phyloP scores from a whole-genome alignment of 768 basidiomycete genomes.

The Amanita fuliginea region DNA sequence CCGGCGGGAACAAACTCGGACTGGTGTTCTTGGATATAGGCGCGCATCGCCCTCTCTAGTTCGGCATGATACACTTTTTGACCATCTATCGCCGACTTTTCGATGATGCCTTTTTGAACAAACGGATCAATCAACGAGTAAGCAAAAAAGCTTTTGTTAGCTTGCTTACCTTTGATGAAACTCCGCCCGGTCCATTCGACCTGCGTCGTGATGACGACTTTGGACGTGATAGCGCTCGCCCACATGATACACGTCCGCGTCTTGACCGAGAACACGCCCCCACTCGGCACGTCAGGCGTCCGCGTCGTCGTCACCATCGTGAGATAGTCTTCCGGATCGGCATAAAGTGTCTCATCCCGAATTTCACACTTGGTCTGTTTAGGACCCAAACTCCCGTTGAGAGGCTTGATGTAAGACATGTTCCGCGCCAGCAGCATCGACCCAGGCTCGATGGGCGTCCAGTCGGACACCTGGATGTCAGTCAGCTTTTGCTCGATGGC shows the following conservation, averaged over 20 bases:
- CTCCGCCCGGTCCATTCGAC: conserved; percentile 96
- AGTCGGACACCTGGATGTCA: conserved; percentile 93
- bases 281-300: conserved; percentile 93
- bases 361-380: conserved; percentile 96
- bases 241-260: conserved; percentile 93
- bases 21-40: conserved; percentile 83
- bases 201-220: conserved; percentile 77
- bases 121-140: conserved; percentile 3
- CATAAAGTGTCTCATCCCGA: conserved; percentile 69
- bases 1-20: conserved; percentile 86
- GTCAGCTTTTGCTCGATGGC: conserved; percentile 75
- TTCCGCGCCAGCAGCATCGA: conserved; percentile 71
- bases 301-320: conserved; percentile 80
- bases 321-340: conserved; percentile 79
- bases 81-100: conserved; percentile 82
- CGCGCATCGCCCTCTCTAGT: conserved; percentile 75
- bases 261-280: conserved; percentile 88
- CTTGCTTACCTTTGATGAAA: conserved; percentile 76
- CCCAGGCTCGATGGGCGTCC: conserved; percentile 58
- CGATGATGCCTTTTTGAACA: conserved; percentile 84
- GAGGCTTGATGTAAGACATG: conserved; percentile 94
- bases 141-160: background rate
- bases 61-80: conserved; percentile 82
- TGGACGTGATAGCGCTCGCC: conserved; percentile 71
- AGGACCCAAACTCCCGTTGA: conserved; percentile 81